These are phyloP conservation scores for Oryza officinalis DNA, from an alignment of 176 grass and related monocot genomes.

Conservation along the genomic window DNA sequence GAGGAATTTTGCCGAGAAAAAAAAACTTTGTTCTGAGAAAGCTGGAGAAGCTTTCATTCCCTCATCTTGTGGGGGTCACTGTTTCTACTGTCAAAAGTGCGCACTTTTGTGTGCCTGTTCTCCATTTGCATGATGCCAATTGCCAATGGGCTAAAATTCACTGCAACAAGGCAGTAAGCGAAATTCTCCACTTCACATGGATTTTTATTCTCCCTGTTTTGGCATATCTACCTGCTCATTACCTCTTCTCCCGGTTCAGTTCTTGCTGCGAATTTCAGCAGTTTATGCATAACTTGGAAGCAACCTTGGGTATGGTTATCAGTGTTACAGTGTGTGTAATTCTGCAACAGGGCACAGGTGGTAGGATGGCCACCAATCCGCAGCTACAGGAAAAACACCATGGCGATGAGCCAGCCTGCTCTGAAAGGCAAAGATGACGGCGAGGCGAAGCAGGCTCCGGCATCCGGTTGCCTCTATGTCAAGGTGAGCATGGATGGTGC, in stretches of 20 bases:
- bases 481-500: constrained; percentile 94
- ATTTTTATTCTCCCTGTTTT: constrained; percentile 22
- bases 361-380: constrained; percentile 92
- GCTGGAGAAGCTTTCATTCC: constrained; percentile 2
- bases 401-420: constrained; percentile 56
- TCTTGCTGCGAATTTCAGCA: constrained; percentile 10
- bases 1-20: background rate
- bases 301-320: constrained; percentile 21
- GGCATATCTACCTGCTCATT: background rate
- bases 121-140: constrained; percentile 16
- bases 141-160: constrained; percentile 15
- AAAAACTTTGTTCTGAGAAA: constrained; percentile 28
- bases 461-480: constrained; percentile 53
- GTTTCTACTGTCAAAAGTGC: constrained; percentile 1
- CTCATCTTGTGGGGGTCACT: background rate
- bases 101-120: constrained; percentile 16
- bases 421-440: constrained; percentile 54
- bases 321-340: constrained; percentile 17
- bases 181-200: background rate
- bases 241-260: background rate
- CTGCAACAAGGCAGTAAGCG: background rate
- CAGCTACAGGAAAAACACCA: constrained; percentile 79
- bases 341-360: constrained; percentile 64
- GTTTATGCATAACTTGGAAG: background rate
- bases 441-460: constrained; percentile 40